Conservation (phyloP, 1,139 yeast species). For the Casaregolazyma lundiana region DNA sequence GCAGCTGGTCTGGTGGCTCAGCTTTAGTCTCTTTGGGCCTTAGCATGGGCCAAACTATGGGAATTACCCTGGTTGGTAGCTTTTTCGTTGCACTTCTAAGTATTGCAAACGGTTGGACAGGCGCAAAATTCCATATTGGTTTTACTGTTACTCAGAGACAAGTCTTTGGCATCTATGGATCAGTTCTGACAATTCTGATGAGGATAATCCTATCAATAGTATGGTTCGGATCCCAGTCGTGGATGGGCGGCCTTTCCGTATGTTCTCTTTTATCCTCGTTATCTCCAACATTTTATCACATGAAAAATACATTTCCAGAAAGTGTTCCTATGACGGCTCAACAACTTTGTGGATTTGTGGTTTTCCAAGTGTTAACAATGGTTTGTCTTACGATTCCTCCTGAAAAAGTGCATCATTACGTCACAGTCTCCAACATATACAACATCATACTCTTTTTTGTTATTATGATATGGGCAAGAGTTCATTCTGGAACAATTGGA, state of each 20-base stretch:
- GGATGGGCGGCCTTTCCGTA: slow-evolving; percentile 31
- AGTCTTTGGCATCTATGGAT: slow-evolving; percentile 32
- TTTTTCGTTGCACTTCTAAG: slow-evolving; percentile 18
- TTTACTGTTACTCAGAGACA: slow-evolving; percentile 29
- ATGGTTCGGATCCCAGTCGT: slow-evolving; percentile 33
- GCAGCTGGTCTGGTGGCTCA: slow-evolving; percentile 28
- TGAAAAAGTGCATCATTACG: slow-evolving; percentile 25
- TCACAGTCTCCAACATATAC: slow-evolving; percentile 18
- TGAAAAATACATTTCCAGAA: slow-evolving; percentile 33
- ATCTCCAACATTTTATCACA: slow-evolving; percentile 26
- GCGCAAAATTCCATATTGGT: slow-evolving; percentile 32
- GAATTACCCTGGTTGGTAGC: slow-evolving; percentile 27
- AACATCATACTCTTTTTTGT: slow-evolving; percentile 23
- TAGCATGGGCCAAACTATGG: slow-evolving; percentile 17
- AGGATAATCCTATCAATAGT: slow-evolving; percentile 29
- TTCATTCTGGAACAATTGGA: slow-evolving; percentile 26
- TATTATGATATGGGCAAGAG: slow-evolving; percentile 23
- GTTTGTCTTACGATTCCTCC: slow-evolving; percentile 29
- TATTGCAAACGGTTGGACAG: slow-evolving; percentile 24
- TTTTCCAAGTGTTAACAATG: slow-evolving; percentile 28
- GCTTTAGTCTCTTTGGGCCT: slow-evolving; percentile 28
- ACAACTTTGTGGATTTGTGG: slow-evolving; percentile 32
- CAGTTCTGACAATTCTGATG: slow-evolving; percentile 25
- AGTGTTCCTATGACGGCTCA: slow-evolving; percentile 31
- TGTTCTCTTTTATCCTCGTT: slow-evolving; percentile 27